Evolutionary conservation across 768 basidiomycete genomes (phyloP).

Genomic region (Albatrellus ellisii): DNA sequence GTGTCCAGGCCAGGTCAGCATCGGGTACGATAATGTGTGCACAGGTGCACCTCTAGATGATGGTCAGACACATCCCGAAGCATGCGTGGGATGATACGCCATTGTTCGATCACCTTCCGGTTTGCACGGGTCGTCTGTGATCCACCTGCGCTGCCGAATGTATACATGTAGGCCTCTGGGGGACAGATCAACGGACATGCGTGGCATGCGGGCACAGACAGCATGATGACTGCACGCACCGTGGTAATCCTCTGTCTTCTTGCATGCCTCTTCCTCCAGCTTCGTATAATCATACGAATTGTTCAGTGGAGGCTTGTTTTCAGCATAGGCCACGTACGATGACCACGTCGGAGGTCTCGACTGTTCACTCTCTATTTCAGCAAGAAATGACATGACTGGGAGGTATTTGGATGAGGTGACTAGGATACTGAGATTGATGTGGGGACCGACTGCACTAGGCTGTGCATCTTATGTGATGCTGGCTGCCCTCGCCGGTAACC

Average conservation of each 20-base stretch:
- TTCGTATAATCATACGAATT: conserved; percentile 42
- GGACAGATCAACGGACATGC: too few relatives aligned
- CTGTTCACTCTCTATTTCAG: too few relatives aligned
- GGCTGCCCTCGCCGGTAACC: too few relatives aligned
- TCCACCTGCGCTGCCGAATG: conserved; percentile 65
- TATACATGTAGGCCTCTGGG: conserved; percentile 67
- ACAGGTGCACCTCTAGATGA: conserved; percentile 37
- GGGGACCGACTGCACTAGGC: too few relatives aligned
- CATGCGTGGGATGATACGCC: conserved; percentile 43
- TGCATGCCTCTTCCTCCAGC: conserved; percentile 51
- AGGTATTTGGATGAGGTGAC: too few relatives aligned
- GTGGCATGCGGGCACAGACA: conserved; percentile 38
- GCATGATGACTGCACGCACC: too few relatives aligned
- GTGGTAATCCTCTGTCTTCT: conserved; percentile 43
- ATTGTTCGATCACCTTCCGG: conserved; percentile 42
- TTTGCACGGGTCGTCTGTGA: conserved; percentile 57
- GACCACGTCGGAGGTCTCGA: conserved; percentile 1
- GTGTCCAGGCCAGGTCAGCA: neutral
- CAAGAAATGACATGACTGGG: too few relatives aligned
- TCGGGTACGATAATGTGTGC: neutral
- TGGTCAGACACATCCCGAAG: conserved; percentile 44
- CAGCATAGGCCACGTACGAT: neutral
- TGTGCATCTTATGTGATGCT: too few relatives aligned
- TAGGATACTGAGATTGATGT: too few relatives aligned
- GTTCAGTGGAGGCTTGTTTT: too few relatives aligned